Conservation (phyloP, 257 asterid genomes). For the Solanum neorickii region DNA sequence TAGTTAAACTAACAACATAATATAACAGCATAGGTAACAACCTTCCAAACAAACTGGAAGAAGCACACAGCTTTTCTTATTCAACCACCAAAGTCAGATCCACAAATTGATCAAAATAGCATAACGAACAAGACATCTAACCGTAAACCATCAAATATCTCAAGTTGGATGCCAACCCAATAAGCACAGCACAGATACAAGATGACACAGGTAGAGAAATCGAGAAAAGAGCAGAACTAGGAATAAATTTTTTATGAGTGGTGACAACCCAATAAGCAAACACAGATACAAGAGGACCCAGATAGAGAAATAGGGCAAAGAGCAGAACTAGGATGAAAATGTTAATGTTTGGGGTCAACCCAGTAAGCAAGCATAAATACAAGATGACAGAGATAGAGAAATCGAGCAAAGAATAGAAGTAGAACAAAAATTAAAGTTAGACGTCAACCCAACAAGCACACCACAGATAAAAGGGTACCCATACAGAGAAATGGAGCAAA, state of each 20-base stretch:
- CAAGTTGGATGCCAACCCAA: not conserved
- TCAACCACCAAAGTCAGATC: not conserved
- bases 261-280: not conserved
- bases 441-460: not conserved
- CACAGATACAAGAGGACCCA: not conserved
- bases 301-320: not conserved
- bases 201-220: not conserved
- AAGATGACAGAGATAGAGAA: not conserved
- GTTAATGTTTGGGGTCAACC: not conserved
- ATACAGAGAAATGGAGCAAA: not conserved
- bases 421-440: not conserved
- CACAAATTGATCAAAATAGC: not conserved
- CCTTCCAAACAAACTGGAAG: not conserved
- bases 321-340: not conserved
- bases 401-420: not conserved
- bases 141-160: not conserved
- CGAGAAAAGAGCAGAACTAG: not conserved
- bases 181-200: not conserved
- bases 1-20: not conserved
- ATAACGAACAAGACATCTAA: not conserved
- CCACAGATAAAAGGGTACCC: not conserved
- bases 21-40: not conserved
- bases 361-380: not conserved
- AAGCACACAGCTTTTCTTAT: not conserved
- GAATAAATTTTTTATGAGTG: not conserved